These are phyloP conservation scores for Ophiostoma himal-ulmi DNA, from an alignment of 2,329 filamentous ascomycete species.

Conservation along the genomic window DNA sequence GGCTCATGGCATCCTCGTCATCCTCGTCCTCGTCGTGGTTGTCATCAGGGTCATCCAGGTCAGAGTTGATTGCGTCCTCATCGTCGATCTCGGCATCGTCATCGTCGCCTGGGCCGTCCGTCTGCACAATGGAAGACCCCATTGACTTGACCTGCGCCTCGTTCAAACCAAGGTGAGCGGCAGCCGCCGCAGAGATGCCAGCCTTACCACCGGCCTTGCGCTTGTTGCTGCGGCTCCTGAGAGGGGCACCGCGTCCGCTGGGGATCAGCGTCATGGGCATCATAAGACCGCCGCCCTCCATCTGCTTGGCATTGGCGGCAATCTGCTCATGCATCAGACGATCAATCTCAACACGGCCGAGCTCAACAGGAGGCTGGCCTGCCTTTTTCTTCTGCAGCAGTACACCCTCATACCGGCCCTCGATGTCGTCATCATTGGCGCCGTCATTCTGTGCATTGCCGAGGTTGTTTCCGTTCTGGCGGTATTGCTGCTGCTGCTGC, in stretches of 20 bases:
- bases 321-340: conserved; percentile 63
- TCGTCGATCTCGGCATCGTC: conserved; percentile 61
- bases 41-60: conserved; percentile 92
- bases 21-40: conserved; percentile 77
- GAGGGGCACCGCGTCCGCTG: conserved; percentile 37
- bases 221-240: conserved; percentile 25
- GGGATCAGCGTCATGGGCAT: conserved; percentile 51
- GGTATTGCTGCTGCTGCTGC: conserved; percentile 26
- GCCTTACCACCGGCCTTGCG: not conserved
- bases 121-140: conserved; percentile 1
- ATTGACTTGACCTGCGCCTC: conserved; percentile 52
- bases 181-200: not conserved
- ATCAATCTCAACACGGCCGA: conserved; percentile 60
- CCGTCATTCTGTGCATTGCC: conserved; percentile 67
- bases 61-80: conserved; percentile 96
- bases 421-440: conserved; percentile 57
- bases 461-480: conserved; percentile 23
- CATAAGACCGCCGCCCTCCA: conserved; percentile 73
- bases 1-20: conserved; percentile 73
- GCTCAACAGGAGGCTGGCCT: conserved; percentile 49
- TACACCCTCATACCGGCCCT: conserved; percentile 56
- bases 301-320: conserved; percentile 56
- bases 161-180: conserved; percentile 1
- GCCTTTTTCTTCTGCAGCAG: conserved; percentile 52
- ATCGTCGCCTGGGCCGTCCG: conserved; percentile 50